Percentiles rank a stretch among this genome's conserved stretches.
phyloP scores from a whole-genome alignment of 2,329 filamentous ascomycete species.

The Tolypocladium pustulatum region DNA sequence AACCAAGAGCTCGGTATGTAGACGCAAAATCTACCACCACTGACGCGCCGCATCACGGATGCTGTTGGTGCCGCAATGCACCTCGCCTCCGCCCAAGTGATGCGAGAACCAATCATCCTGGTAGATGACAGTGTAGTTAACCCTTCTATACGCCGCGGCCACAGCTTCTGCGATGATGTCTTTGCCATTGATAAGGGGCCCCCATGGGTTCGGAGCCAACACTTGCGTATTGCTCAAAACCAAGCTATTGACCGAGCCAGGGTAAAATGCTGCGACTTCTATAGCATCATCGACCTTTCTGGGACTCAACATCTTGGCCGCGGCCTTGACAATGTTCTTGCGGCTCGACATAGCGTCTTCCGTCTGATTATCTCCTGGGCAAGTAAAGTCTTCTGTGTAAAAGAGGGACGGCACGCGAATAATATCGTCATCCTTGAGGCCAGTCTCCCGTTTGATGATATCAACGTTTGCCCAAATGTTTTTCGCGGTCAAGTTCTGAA shows the following conservation, averaged over 20 bases:
- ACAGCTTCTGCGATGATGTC: slow-evolving; percentile 15
- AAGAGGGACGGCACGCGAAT: slow-evolving; percentile 12
- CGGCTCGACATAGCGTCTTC: not conserved
- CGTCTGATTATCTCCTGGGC: not conserved
- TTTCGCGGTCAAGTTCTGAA: slow-evolving; percentile 2
- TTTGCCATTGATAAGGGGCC: slow-evolving; percentile 11
- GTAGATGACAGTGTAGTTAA: slow-evolving; percentile 10
- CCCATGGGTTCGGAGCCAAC: slow-evolving; percentile 15
- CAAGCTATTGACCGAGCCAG: slow-evolving; percentile 11
- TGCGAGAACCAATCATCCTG: slow-evolving; percentile 18
- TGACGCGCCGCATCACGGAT: slow-evolving; percentile 1
- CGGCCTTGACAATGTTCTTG: too few species aligned
- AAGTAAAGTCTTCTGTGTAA: slow-evolving; percentile 1
- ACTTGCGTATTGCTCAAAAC: slow-evolving; percentile 6
- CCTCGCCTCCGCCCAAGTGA: slow-evolving; percentile 11
- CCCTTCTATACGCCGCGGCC: slow-evolving; percentile 10
- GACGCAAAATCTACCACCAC: slow-evolving; percentile 8
- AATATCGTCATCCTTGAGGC: slow-evolving; percentile 10
- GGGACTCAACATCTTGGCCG: not conserved
- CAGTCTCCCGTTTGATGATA: slow-evolving; percentile 11
- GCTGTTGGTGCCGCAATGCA: slow-evolving; percentile 14
- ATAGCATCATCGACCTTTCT: not conserved
- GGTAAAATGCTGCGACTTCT: slow-evolving; percentile 8
- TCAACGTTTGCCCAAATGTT: slow-evolving; percentile 11
- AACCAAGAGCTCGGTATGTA: too few species aligned